Base-by-base conservation (phyloP, 2,329 filamentous ascomycete species). In the Colletotrichum sp. region DNA sequence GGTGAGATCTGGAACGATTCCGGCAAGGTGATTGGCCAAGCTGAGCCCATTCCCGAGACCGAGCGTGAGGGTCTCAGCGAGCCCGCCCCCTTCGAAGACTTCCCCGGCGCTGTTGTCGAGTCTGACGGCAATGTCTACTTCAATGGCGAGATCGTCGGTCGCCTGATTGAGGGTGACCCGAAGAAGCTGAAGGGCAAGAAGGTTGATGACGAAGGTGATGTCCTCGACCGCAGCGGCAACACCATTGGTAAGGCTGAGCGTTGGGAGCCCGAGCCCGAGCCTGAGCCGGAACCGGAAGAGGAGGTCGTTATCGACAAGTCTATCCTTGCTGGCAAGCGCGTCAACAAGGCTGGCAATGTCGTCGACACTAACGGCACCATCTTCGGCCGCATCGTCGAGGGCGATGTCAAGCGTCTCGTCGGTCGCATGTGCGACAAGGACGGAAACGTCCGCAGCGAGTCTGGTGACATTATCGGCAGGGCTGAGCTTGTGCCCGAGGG, bases 351-450 rank as follows among this genome's bases (percentile, higher is more conserved):
- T 4, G 93, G 93, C 52, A 91, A 92, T 63, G 86, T 91, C 1
- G 90, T 92, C 30, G 91, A 92, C 80, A 83, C 83, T 5, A 83
- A 84, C 59, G 91, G 91, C 1, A 82, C 86, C 60, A 90, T 92
- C 77, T 92, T 91, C 76, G 94, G 92, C 44, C 91, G 92, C 52
- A 89, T 95, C 2, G 83, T 94, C 25, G 92, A 95, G 81, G 94
- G 94, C 16, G 91, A 93, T 76, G 81, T 90, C 44, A 90, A 91
- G 83, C 88, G 90, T 70, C 89, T 95, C 57, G 85, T 91, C 12
- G 93, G 93, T 32, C 91, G 91, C 80, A 93, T 93, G 90, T 92
- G 93, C 80, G 92, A 95, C 82, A 93, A 92, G 83, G 86, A 94
- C 34, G 94, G 94, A 44, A 91, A 94, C 80, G 90, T 95, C 78